A percentile compares a stretch with the other conserved stretches of the same genome.
Evolutionary conservation across 768 basidiomycete genomes (phyloP).

Genomic region (Xerocomus brunneocitrinus): DNA sequence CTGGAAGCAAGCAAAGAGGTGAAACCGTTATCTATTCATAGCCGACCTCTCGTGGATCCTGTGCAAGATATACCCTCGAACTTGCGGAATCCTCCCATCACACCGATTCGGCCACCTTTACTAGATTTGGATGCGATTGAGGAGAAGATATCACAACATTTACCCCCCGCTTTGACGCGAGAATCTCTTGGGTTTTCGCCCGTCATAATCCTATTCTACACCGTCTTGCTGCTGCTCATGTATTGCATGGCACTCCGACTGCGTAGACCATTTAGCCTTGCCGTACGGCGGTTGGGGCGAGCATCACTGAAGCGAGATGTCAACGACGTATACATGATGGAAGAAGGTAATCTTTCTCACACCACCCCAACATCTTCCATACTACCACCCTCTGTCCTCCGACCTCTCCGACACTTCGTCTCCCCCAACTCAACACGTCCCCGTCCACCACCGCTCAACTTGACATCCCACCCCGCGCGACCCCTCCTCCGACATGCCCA

Average conservation of each 20-base stretch:
- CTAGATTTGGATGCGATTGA: constrained; percentile 57
- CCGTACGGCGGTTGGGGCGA: constrained; percentile 43
- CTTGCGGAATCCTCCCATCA: constrained; percentile 44
- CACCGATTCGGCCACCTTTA: constrained; percentile 62
- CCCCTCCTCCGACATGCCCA: constrained; percentile 19
- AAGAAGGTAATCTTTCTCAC: constrained; percentile 36
- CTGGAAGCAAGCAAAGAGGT: constrained; percentile 92
- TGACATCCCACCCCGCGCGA: constrained; percentile 1
- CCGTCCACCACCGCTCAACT: constrained; percentile 20
- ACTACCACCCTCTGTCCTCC: constrained; percentile 22
- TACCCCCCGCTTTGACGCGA: constrained; percentile 59
- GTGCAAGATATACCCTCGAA: constrained; percentile 59
- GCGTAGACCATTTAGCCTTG: constrained; percentile 48
- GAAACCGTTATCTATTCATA: constrained; percentile 41
- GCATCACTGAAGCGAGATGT: constrained; percentile 31
- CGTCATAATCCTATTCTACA: constrained; percentile 55
- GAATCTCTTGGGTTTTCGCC: constrained; percentile 71
- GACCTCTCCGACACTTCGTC: constrained; percentile 26
- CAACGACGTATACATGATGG: constrained; percentile 38
- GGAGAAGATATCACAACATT: constrained; percentile 58
- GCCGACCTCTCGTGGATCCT: constrained; percentile 66
- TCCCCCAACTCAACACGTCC: constrained; percentile 21
- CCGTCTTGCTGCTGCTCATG: constrained; percentile 40
- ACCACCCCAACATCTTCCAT: constrained; percentile 13
- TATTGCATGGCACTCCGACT: constrained; percentile 49